Conservation (phyloP, 2,329 filamentous ascomycete species). For the Teratosphaeria destructans region DNA sequence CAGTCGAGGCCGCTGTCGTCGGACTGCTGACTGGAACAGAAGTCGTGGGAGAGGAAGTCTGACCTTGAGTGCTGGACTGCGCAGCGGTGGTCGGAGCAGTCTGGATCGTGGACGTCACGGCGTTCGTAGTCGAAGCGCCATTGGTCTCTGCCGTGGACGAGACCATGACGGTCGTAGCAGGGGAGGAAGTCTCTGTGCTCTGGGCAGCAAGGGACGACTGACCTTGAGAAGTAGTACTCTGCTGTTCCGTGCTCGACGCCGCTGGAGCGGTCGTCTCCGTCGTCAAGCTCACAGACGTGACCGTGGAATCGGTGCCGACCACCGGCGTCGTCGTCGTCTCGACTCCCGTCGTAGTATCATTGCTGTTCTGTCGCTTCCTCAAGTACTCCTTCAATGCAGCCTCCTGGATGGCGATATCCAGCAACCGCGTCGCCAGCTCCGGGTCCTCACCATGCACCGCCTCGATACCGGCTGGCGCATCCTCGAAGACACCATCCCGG, state of each 20-base stretch:
- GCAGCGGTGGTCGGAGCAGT: not conserved
- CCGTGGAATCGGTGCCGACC: slow-evolving; percentile 16
- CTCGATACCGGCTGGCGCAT: slow-evolving; percentile 54
- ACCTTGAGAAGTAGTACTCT: slow-evolving; percentile 6
- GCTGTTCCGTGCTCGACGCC: not conserved
- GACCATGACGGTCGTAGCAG: slow-evolving; percentile 1
- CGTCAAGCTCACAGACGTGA: slow-evolving; percentile 15
- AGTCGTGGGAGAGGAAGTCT: slow-evolving; percentile 5
- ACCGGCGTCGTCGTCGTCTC: slow-evolving; percentile 13
- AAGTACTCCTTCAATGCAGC: slow-evolving; percentile 28
- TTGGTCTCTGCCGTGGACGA: slow-evolving; percentile 4
- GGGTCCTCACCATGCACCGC: slow-evolving; percentile 52
- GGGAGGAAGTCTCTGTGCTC: not conserved
- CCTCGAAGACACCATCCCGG: slow-evolving; percentile 57
- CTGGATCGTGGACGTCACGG: not conserved
- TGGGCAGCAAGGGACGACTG: slow-evolving; percentile 9
- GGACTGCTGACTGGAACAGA: slow-evolving; percentile 5
- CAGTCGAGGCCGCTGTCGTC: slow-evolving; percentile 3
- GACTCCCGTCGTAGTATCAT: slow-evolving; percentile 5
- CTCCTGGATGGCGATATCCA: slow-evolving; percentile 49
- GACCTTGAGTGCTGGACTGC: slow-evolving; percentile 4
- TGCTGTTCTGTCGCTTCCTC: slow-evolving; percentile 29
- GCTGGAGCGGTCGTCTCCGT: slow-evolving; percentile 10
- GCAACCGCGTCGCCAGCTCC: slow-evolving; percentile 50
- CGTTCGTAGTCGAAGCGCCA: slow-evolving; percentile 1